Percentiles rank a stretch among this genome's conserved stretches.
Conservation (phyloP, 1,139 yeast genomes). For the Protomyces pachydermus region DNA sequence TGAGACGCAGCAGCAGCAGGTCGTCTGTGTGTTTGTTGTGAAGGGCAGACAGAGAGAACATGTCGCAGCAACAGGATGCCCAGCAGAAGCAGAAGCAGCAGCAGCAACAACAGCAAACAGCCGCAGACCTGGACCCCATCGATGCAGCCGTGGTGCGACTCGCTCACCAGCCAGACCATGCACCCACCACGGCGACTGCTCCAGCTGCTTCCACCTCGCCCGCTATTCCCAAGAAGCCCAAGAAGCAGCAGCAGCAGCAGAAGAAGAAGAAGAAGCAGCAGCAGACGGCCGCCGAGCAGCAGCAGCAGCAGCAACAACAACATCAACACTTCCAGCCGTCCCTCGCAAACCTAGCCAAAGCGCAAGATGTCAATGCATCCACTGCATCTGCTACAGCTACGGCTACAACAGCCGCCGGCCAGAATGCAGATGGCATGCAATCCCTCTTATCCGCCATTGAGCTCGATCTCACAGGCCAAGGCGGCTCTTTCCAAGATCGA, state of each 20-base stretch:
- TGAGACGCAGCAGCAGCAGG: no score
- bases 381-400: not conserved
- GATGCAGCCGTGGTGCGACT: not conserved
- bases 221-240: not conserved
- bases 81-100: not conserved
- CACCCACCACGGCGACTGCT: no score
- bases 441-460: slow-evolving; percentile 19
- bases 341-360: not conserved
- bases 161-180: not conserved
- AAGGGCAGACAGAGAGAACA: no score
- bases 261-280: not conserved
- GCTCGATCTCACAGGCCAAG: slow-evolving; percentile 8
- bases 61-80: no score
- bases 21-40: no score
- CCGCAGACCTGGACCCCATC: not conserved
- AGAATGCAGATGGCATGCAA: slow-evolving; percentile 14
- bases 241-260: not conserved
- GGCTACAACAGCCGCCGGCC: not conserved
- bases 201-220: no score
- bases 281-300: not conserved
- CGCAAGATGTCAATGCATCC: not conserved
- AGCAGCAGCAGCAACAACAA: not conserved
- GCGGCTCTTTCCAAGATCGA: not conserved
- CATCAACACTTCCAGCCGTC: not conserved
- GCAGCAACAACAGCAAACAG: not conserved